These are phyloP conservation scores for Triticum timopheevii DNA, from an alignment of 176 grass and related monocot species.

Conservation along the genomic window DNA sequence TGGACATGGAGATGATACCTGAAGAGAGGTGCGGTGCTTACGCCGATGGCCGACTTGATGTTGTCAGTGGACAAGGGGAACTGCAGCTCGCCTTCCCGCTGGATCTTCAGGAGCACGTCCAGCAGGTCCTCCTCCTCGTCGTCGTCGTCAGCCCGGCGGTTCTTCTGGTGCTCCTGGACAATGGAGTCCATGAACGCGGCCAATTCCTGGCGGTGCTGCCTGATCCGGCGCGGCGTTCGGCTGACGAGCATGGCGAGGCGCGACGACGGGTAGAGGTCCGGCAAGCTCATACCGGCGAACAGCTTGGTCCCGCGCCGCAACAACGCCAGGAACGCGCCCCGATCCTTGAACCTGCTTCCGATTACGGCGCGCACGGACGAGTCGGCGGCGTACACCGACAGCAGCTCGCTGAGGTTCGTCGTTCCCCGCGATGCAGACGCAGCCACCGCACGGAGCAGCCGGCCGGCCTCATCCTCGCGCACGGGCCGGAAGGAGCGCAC, in stretches of 20 bases:
- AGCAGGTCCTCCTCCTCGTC: slow-evolving; percentile 37
- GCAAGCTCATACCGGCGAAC: slow-evolving; percentile 30
- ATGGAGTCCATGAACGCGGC: slow-evolving; percentile 17
- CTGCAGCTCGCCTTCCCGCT: slow-evolving; percentile 20
- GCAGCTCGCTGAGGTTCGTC: slow-evolving; percentile 6
- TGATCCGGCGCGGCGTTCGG: background rate
- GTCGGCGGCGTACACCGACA: slow-evolving; percentile 14
- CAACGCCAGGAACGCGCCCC: background rate
- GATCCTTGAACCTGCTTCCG: slow-evolving; percentile 1
- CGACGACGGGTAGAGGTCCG: slow-evolving; percentile 46
- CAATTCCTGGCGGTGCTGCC: background rate
- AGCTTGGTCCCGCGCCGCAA: slow-evolving; percentile 13
- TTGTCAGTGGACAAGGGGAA: slow-evolving; percentile 26
- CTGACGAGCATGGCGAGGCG: slow-evolving; percentile 22
- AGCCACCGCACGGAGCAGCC: background rate
- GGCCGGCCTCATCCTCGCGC: slow-evolving; percentile 10
- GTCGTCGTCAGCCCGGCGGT: background rate
- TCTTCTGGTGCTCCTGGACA: slow-evolving; percentile 31
- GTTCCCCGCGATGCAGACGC: background rate
- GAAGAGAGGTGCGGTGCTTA: background rate
- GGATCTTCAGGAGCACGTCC: slow-evolving; percentile 40
- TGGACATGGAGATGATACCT: too few relatives aligned
- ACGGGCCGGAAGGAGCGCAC: background rate
- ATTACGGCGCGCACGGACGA: slow-evolving; percentile 16
- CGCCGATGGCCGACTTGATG: slow-evolving; percentile 32